Percentiles rank a stretch among this genome's conserved stretches.
Evolutionary conservation across 192 early-diverging fungal species (phyloP).

Genomic region (Radiomyces spectabilis): DNA sequence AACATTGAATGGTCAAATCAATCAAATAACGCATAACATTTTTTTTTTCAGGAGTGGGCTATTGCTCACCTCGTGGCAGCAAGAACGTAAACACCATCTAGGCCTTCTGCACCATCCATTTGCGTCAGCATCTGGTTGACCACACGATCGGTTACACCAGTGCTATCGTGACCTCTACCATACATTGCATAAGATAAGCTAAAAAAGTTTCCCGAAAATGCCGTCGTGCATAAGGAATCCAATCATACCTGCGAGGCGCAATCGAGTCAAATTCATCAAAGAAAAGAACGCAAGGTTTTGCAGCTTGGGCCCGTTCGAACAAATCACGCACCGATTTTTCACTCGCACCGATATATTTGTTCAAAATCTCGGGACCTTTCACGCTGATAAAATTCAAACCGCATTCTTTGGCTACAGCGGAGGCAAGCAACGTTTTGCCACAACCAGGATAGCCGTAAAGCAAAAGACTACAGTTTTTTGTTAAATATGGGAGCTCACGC

Average conservation of each 20-base stretch:
- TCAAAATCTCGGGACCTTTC: conserved; percentile 95
- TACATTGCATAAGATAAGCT: neutral
- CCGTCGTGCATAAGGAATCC: neutral
- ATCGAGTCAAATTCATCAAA: conserved; percentile 99
- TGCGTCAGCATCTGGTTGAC: conserved; percentile 98
- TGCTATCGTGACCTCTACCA: conserved; percentile 90
- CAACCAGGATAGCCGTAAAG: conserved; percentile 98
- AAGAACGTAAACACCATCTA: conserved; percentile 93
- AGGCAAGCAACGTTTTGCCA: conserved; percentile 94
- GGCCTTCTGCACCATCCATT: conserved; percentile 97
- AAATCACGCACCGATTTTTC: conserved; percentile 92
- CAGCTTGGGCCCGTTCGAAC: conserved; percentile 89
- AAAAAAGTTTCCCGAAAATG: neutral
- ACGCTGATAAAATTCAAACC: conserved; percentile 95
- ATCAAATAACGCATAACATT: neutral
- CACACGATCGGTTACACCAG: conserved; percentile 96
- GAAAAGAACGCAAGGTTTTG: conserved; percentile 91
- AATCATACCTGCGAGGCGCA: conserved; percentile 72
- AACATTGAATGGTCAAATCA: neutral
- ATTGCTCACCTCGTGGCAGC: conserved; percentile 71
- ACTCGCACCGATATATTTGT: conserved; percentile 98
- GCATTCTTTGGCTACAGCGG: conserved; percentile 93
- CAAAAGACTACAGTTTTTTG: conserved; percentile 52
- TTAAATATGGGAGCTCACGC: neutral
- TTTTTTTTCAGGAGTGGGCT: neutral